These are phyloP conservation scores for Trichoderma harzianum DNA, from an alignment of 2,329 filamentous ascomycete species.

Conservation along the genomic window DNA sequence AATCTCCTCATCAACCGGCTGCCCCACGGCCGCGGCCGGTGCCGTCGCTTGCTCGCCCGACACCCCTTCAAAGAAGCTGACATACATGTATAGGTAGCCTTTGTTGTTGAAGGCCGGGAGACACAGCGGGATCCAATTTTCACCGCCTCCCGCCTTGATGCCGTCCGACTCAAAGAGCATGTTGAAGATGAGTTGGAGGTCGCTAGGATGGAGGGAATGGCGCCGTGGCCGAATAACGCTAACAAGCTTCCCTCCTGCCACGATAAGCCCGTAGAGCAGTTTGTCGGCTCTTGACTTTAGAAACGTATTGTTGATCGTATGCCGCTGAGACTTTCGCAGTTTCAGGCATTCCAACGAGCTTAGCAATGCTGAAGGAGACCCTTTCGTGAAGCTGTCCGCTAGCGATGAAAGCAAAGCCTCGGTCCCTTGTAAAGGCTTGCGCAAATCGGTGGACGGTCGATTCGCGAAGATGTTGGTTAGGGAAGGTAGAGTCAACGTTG, in stretches of 20 bases:
- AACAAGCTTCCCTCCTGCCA: conserved; percentile 87
- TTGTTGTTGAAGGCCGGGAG: conserved; percentile 95
- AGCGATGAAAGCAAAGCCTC: conserved; percentile 87
- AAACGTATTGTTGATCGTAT: conserved; percentile 81
- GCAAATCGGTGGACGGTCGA: conserved; percentile 88
- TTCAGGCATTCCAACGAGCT: conserved; percentile 92
- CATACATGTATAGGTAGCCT: conserved; percentile 98
- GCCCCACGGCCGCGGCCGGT: conserved; percentile 58
- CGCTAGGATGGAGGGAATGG: conserved; percentile 91
- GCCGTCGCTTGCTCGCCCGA: conserved; percentile 41
- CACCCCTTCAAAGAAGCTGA: conserved; percentile 77
- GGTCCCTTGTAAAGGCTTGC: conserved; percentile 85
- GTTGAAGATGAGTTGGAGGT: conserved; percentile 95
- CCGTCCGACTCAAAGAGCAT: conserved; percentile 97
- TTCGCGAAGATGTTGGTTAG: conserved; percentile 84
- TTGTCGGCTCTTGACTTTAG: conserved; percentile 73
- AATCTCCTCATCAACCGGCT: conserved; percentile 70
- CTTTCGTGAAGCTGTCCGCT: conserved; percentile 89
- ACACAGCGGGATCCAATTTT: conserved; percentile 96
- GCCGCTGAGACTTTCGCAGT: conserved; percentile 81
- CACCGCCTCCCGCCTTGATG: conserved; percentile 83
- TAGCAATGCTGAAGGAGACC: conserved; percentile 83
- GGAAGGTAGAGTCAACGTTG: conserved; percentile 84
- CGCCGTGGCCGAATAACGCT: conserved; percentile 92
- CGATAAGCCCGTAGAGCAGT: conserved; percentile 87